phyloP scores from a whole-genome alignment of 768 basidiomycete genomes.

The Strobilomyces confusus region DNA sequence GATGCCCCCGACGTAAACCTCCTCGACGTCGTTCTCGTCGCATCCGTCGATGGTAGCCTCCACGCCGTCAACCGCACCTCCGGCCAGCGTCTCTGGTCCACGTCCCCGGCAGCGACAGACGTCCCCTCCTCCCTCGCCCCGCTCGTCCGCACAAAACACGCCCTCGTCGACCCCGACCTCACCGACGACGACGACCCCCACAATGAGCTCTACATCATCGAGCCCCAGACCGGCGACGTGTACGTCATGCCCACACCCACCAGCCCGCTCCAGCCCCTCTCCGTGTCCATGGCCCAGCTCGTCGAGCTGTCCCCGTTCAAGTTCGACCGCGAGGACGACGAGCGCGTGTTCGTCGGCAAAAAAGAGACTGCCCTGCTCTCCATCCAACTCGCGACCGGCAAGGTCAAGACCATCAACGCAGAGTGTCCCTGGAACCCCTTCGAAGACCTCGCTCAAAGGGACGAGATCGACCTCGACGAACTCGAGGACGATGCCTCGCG shows the following conservation, averaged over 20 bases:
- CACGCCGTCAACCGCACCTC: conserved; percentile 89
- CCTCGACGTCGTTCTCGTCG: conserved; percentile 81
- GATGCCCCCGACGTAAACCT: conserved; percentile 51
- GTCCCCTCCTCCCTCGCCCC: conserved; percentile 60
- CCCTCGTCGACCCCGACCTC: conserved; percentile 52
- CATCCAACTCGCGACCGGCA: conserved; percentile 76
- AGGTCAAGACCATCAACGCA: conserved; percentile 68
- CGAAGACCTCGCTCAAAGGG: conserved; percentile 45
- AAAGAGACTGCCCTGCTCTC: conserved; percentile 83
- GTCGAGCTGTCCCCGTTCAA: conserved; percentile 86
- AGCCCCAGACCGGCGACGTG: conserved; percentile 92
- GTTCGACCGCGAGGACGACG: conserved; percentile 53
- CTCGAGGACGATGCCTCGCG: conserved; percentile 47
- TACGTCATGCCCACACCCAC: conserved; percentile 74
- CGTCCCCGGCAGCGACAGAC: conserved; percentile 55
- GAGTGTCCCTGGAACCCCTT: conserved; percentile 77
- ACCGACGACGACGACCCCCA: conserved; percentile 47
- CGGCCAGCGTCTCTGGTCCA: conserved; percentile 84
- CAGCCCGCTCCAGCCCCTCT: conserved; percentile 78
- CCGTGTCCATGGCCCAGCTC: conserved; percentile 87
- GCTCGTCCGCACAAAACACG: conserved; percentile 69
- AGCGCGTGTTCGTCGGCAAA: conserved; percentile 80
- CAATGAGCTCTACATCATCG: conserved; percentile 86
- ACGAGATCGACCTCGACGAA: conserved; percentile 53
- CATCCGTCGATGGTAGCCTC: conserved; percentile 91